Evolutionary conservation across 2,329 filamentous ascomycete species (phyloP), one percentile per base, ranked within the genome.

Genomic region (Alternaria rosae): DNA sequence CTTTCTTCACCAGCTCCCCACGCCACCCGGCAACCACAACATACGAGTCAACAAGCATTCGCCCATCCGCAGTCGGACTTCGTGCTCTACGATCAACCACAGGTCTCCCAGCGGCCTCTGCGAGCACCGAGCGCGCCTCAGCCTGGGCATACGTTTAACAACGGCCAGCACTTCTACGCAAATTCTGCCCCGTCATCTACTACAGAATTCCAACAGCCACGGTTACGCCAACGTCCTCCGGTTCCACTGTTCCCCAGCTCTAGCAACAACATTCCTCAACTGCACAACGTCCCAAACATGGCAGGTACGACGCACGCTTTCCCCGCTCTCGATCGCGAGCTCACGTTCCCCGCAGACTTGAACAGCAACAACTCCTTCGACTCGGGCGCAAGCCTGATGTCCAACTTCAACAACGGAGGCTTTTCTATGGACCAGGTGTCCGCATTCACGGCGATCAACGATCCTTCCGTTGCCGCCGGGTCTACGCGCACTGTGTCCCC

Each of bases 401-500:
- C 77, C 67, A 79, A 80, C 74, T 80, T 82, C 72, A 72, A 75
- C 61, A 64, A 68, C 51, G 74, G 72, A 57, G 68, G 64, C 59
- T 73, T 70, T 35, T 65, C 70, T 54, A 71, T 74, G 73, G 76
- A 78, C 59, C 62, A 69, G 53, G 61, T 72, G 30, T 70, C 72
- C 58, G 73, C 74, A 62, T 83, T 85, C 75, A 82, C 81, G 60
- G 72, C 81, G 42, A 78, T 84, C 77, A 85, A 84, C 73, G 73
- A 80, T 71, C 73, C 79, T 65, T 76, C 81, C 48, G 70, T 74
- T 63, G 71, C 72, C 38, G 67, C 76, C 57, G 74, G 73, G 56
- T 78, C 79, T 30, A 72, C 72, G 54, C 79, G 78, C 62, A 97
- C 93, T 43, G 87, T 97, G 65, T 97, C 93, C 64, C 93, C 93